These are phyloP conservation scores for Hyparrhenia diplandra DNA, from an alignment of 176 grass and related monocot genomes.

Conservation along the genomic window DNA sequence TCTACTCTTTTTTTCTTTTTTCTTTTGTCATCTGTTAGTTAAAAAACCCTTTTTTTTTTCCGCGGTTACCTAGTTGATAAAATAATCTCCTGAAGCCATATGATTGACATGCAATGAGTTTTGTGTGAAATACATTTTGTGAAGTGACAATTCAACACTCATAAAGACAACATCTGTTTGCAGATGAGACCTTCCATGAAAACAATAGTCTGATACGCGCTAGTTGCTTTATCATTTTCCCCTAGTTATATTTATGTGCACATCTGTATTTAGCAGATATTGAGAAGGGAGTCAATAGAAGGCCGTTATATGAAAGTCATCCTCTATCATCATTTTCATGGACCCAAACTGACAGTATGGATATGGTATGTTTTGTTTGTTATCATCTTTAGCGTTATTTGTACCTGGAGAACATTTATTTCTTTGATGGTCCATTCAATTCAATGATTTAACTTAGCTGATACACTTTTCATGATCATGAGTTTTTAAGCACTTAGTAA, in stretches of 20 bases:
- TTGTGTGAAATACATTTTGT: neutral
- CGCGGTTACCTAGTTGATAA: neutral
- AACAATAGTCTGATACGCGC: neutral
- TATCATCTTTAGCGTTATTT: neutral
- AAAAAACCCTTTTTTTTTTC: neutral
- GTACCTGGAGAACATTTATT: neutral
- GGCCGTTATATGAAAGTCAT: slow-evolving; percentile 64
- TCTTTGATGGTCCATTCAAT: neutral
- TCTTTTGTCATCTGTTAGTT: neutral
- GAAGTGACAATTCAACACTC: neutral
- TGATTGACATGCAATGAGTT: neutral
- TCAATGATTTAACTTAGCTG: neutral
- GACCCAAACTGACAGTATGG: slow-evolving; percentile 62
- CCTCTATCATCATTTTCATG: slow-evolving; percentile 81
- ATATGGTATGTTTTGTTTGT: slow-evolving; percentile 62
- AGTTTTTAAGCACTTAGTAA: neutral
- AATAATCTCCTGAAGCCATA: neutral
- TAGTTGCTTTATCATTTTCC: neutral
- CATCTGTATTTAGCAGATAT: slow-evolving; percentile 54
- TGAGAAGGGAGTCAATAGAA: slow-evolving; percentile 59
- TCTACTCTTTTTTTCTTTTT: neutral
- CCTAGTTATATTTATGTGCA: slow-evolving; percentile 3
- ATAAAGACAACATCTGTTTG: neutral
- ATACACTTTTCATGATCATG: neutral
- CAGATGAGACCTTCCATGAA: neutral